Conservation (phyloP, 345 rosid genomes). For the Citrus trifoliata region DNA sequence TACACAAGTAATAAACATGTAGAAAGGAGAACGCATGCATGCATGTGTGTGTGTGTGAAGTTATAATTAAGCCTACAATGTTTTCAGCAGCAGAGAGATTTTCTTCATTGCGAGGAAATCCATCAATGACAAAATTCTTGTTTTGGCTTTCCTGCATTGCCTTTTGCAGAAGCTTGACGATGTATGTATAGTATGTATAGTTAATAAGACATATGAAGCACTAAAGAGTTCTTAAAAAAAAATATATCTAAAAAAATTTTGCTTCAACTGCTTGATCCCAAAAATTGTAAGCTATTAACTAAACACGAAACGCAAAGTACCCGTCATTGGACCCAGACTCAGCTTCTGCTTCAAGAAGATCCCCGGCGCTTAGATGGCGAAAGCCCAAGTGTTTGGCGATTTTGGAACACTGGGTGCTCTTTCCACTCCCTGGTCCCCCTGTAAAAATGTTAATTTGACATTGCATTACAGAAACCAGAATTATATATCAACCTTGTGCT, state of each 20-base stretch:
- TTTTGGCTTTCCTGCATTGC: constrained; percentile 24
- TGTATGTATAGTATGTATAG: not conserved
- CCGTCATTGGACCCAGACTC: constrained; percentile 36
- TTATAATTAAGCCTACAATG: constrained; percentile 9
- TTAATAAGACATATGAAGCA: not conserved
- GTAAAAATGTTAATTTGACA: not conserved
- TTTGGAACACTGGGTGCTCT: constrained; percentile 34
- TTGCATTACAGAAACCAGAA: not conserved
- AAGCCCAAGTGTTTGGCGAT: constrained; percentile 22
- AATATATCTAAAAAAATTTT: too few species aligned
- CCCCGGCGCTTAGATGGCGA: constrained; percentile 31
- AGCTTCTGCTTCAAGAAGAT: constrained; percentile 32
- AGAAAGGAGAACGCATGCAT: not conserved
- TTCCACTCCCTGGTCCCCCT: constrained; percentile 35
- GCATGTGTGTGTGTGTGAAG: not conserved
- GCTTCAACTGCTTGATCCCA: not conserved
- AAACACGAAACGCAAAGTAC: not conserved
- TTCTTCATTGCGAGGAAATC: constrained; percentile 37
- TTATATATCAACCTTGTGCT: not conserved
- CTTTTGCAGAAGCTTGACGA: constrained; percentile 30
- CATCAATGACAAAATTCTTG: constrained; percentile 32
- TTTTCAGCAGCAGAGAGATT: constrained; percentile 27
- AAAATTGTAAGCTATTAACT: not conserved
- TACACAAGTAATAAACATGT: not conserved
- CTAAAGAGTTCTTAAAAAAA: not conserved